Base-by-base conservation (phyloP, 192 early-diverging fungal genomes). In the Linnemannia hyalina region DNA sequence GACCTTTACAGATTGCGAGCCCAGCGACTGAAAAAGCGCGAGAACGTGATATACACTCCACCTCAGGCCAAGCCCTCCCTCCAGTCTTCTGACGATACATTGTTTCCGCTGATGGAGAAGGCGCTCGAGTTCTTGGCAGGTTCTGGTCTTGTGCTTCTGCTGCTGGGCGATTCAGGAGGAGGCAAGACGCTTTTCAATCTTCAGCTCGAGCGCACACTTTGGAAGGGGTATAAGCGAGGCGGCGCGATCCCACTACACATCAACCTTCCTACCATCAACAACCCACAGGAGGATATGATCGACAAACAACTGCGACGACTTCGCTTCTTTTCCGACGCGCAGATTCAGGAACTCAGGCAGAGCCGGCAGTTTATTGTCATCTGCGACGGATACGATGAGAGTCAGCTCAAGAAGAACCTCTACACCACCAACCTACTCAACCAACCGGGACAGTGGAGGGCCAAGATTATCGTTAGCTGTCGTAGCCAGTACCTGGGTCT, bases 311-410 rank as follows among this genome's bases (percentile, higher is more conserved):
- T 75, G 26, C 23, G 16, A 26, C 36, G 1, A 32, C 38, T 35
- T 8, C 11, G 13, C 8, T 42, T 63, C 22, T 60, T 75, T 23
- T 57, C 52, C 13, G 52, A 38, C 3, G 26, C 26, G 2, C 18
- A 36, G 36, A 75, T 75, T n/a, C 26, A 8, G 2, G 74, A 55
- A 8, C 36, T 75, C 1, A 75, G 54, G 22, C 18, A 75, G 18
- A 49, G 26, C 13, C 55, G 55, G 6, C 13, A 47, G 1, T 78
- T 78, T 15, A 44, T 70, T 46, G 68, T 78, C 46, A 78, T 70
- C 23, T 78, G 76, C 13, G 76, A 78, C 32, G 76, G 76, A 8
- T 78, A 70, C 36, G 76, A 78, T 11, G 76, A 78, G 47, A 54
- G 76, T 23, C 76, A 78, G 46, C 26, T 38, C 9, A 47, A 8